These are phyloP conservation scores for Verticillium longisporum DNA, from an alignment of 2,329 filamentous ascomycete genomes.

Conservation along the genomic window DNA sequence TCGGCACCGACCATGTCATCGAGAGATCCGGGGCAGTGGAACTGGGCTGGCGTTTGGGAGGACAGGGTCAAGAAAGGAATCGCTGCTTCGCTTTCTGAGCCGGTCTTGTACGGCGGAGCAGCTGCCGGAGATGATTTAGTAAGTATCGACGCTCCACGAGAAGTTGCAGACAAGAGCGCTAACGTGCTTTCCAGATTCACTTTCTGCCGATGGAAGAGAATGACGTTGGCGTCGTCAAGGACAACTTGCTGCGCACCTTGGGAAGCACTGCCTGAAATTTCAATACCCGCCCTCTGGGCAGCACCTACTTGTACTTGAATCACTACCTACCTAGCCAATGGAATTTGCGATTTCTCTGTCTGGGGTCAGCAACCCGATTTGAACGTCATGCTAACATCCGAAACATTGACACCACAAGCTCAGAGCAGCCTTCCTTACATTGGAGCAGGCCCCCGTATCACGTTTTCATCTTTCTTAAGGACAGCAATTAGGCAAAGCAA, in stretches of 20 bases:
- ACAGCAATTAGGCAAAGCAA: background rate
- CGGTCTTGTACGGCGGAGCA: slow-evolving; percentile 65
- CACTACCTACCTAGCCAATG: background rate
- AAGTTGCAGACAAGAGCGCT: background rate
- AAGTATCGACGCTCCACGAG: background rate
- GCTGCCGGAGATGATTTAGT: slow-evolving; percentile 30
- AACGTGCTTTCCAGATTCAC: slow-evolving; percentile 43
- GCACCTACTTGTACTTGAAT: background rate
- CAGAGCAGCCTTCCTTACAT: background rate
- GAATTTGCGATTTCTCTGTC: background rate
- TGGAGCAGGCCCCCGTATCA: background rate
- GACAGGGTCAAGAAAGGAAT: slow-evolving; percentile 77
- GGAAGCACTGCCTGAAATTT: slow-evolving; percentile 20
- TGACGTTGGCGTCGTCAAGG: slow-evolving; percentile 50
- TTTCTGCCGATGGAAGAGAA: slow-evolving; percentile 58
- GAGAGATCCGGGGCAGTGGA: slow-evolving; percentile 77
- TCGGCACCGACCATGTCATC: slow-evolving; percentile 8
- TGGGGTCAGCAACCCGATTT: background rate
- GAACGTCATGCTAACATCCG: background rate
- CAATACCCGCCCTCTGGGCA: background rate
- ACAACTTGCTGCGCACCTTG: slow-evolving; percentile 49
- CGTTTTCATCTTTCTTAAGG: background rate
- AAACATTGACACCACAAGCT: background rate
- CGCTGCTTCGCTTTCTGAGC: slow-evolving; percentile 69
- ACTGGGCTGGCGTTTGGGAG: slow-evolving; percentile 97